phyloP scores from a whole-genome alignment of 805 yeast genomes.

The Zygosaccharomyces bisporus region DNA sequence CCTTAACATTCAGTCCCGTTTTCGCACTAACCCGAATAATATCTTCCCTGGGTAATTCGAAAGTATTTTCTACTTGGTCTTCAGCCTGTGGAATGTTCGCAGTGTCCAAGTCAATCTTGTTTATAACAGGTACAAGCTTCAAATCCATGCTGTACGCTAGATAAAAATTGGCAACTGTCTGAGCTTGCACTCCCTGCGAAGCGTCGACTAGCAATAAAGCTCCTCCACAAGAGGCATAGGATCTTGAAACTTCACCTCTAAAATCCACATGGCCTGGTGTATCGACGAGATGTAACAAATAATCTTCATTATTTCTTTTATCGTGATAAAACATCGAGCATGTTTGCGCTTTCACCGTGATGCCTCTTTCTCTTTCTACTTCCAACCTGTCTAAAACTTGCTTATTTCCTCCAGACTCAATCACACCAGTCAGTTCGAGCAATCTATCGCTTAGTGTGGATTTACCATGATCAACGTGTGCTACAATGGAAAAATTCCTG shows the following conservation, averaged over 20 bases:
- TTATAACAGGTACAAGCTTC: slow-evolving; percentile 80
- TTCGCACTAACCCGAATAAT: slow-evolving; percentile 88
- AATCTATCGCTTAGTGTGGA: slow-evolving; percentile 87
- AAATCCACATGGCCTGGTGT: slow-evolving; percentile 99
- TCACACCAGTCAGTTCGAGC: slow-evolving; percentile 84
- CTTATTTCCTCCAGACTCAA: slow-evolving; percentile 65
- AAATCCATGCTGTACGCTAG: slow-evolving; percentile 83
- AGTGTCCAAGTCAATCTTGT: slow-evolving; percentile 78
- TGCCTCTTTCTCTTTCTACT: slow-evolving; percentile 94
- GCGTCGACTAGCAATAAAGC: slow-evolving; percentile 90
- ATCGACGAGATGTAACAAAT: slow-evolving; percentile 84
- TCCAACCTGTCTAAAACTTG: slow-evolving; percentile 90
- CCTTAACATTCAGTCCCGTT: slow-evolving; percentile 73
- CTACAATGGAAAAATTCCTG: slow-evolving; percentile 90
- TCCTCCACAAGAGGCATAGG: slow-evolving; percentile 95
- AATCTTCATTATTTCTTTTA: slow-evolving; percentile 57
- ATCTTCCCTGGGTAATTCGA: slow-evolving; percentile 71
- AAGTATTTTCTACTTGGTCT: slow-evolving; percentile 80
- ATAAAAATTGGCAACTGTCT: slow-evolving; percentile 95
- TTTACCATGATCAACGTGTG: slow-evolving; percentile 90
- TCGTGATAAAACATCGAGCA: slow-evolving; percentile 84
- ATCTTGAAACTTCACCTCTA: slow-evolving; percentile 79
- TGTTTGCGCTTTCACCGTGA: slow-evolving; percentile 95
- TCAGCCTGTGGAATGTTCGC: slow-evolving; percentile 79
- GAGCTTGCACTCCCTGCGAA: slow-evolving; percentile 95